These are phyloP conservation scores for Rutidosis leptorrhynchoides DNA, from an alignment of 129 eudicot genomes.

Conservation along the genomic window DNA sequence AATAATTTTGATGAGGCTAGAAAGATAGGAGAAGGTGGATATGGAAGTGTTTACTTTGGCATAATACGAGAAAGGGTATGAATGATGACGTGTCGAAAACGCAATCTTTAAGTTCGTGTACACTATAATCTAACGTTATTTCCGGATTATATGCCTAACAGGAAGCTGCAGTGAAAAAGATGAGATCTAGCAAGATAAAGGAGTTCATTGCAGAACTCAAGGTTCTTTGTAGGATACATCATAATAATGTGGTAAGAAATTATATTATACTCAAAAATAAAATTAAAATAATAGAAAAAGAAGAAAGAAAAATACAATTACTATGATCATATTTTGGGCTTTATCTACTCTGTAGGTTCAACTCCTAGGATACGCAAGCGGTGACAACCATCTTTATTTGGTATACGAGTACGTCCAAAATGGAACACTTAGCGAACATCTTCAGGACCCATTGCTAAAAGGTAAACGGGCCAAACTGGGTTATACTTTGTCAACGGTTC, in stretches of 20 bases:
- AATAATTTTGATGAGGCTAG: slow-evolving; percentile 36
- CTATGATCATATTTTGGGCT: background rate
- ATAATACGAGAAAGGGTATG: slow-evolving; percentile 42
- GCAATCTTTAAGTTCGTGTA: background rate
- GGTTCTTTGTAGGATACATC: slow-evolving; percentile 49
- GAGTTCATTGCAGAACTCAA: slow-evolving; percentile 48
- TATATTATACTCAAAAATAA: background rate
- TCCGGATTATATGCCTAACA: slow-evolving; percentile 22
- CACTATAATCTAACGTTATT: slow-evolving; percentile 18
- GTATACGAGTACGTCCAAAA: slow-evolving; percentile 38
- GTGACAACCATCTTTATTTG: slow-evolving; percentile 44
- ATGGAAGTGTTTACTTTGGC: slow-evolving; percentile 45
- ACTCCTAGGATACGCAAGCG: slow-evolving; percentile 45
- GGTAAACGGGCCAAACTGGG: slow-evolving; percentile 19
- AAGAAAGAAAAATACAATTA: background rate
- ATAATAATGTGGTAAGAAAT: slow-evolving; percentile 41
- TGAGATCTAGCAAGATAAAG: slow-evolving; percentile 41
- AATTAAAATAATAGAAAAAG: background rate
- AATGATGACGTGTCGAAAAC: background rate
- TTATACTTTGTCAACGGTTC: background rate
- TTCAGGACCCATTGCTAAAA: slow-evolving; percentile 37
- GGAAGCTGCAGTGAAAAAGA: slow-evolving; percentile 47
- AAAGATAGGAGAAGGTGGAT: slow-evolving; percentile 46
- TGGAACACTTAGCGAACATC: slow-evolving; percentile 43
- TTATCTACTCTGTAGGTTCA: slow-evolving; percentile 35